These are phyloP conservation scores for Acanthamoeba castellanii DNA, from an alignment of 208 protist genomes.

Conservation along the genomic window DNA sequence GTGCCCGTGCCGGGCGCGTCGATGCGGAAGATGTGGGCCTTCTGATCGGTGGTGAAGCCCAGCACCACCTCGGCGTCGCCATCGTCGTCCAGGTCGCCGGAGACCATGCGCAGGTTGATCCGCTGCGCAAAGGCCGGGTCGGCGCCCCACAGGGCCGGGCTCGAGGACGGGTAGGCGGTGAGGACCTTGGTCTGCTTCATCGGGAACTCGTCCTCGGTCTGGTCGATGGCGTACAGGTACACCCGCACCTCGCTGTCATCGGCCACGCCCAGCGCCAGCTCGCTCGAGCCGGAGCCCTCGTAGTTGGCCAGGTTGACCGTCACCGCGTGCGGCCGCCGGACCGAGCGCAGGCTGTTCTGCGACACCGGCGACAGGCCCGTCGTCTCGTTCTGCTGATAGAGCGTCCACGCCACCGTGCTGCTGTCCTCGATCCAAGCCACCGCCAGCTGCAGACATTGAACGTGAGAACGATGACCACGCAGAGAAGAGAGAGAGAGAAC, in stretches of 20 bases:
- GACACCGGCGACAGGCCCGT: not conserved
- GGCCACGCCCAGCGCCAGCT: not conserved
- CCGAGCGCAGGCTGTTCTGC: not conserved
- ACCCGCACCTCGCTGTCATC: not conserved
- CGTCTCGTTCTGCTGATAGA: not conserved
- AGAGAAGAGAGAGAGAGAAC: too few relatives aligned
- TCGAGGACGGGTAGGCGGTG: not conserved
- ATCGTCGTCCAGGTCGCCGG: slow-evolving; percentile 34
- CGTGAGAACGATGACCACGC: not conserved
- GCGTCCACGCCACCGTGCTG: not conserved
- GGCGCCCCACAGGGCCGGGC: not conserved
- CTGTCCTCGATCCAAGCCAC: slow-evolving; percentile 41
- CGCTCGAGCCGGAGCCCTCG: slow-evolving; percentile 14
- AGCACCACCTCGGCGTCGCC: slow-evolving; percentile 41
- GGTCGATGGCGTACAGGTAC: slow-evolving; percentile 23
- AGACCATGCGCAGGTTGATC: slow-evolving; percentile 1
- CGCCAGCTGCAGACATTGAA: not conserved
- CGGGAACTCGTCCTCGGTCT: not conserved
- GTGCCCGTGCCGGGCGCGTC: slow-evolving; percentile 41
- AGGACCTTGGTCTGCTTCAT: slow-evolving; percentile 18
- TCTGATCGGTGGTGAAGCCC: not conserved
- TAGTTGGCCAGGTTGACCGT: slow-evolving; percentile 40
- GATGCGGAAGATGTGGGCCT: slow-evolving; percentile 7
- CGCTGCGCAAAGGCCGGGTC: not conserved
- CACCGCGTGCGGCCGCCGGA: not conserved